Evolutionary conservation across 305 asterid species (phyloP).

Genomic region (Fraxinus dipetala): DNA sequence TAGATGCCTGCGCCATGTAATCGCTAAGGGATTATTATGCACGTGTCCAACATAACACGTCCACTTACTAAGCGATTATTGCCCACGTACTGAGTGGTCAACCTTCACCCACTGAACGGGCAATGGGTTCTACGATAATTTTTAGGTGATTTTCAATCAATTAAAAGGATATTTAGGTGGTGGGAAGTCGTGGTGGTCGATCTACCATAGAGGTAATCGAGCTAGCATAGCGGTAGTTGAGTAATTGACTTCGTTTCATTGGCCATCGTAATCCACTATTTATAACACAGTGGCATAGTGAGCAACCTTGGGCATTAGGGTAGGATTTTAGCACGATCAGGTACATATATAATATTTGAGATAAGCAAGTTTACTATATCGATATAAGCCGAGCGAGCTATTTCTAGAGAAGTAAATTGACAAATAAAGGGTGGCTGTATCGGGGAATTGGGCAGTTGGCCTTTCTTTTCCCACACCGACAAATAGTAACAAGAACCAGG

Average conservation of each 20-base stretch:
- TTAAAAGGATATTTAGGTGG: no score
- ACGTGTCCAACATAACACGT: no score
- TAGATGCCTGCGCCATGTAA: background rate
- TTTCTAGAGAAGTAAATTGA: background rate
- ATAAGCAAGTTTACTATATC: background rate
- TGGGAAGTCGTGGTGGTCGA: no score
- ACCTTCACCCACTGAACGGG: background rate
- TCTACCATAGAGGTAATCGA: background rate
- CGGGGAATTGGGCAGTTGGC: background rate
- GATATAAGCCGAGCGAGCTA: background rate
- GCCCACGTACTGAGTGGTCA: background rate
- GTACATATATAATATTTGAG: background rate
- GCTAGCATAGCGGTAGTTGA: background rate
- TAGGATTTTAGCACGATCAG: background rate
- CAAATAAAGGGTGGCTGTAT: background rate
- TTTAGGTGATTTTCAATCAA: background rate
- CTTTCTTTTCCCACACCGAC: background rate
- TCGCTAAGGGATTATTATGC: background rate
- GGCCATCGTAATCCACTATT: background rate
- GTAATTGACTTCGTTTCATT: background rate
- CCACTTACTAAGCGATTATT: background rate
- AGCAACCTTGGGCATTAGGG: background rate
- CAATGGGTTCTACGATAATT: background rate
- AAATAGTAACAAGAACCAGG: conserved; percentile 1
- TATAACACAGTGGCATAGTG: background rate